Base-by-base conservation (phyloP, 2,329 filamentous ascomycete species). In the Colletotrichum sp. region DNA sequence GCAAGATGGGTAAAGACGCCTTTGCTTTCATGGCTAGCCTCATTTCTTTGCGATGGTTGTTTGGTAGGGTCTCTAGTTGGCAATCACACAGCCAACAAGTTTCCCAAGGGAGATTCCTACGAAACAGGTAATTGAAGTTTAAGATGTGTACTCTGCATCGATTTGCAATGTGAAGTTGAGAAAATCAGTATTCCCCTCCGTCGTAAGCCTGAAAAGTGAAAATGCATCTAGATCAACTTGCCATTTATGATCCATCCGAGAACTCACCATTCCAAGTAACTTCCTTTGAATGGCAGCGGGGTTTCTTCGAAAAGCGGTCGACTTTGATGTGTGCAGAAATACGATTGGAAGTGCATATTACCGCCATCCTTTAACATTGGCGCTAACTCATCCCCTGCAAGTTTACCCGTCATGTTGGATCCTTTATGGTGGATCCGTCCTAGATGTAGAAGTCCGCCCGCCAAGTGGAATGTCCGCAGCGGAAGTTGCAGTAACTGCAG, bases 171-270 rank as follows among this genome's bases (percentile, higher is more conserved):
- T 28, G 44, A 49, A 49, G 0, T 49, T 12, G 2, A 4, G 3
- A 13, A 1, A 49, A 21, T 13, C 10, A 12, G 8, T 49, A 8
- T 21, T 21, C 3, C 10, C 3, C 8, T 49, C 12, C 4, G 6
- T 21, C 44, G n/a, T 8, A 6, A 49, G 44, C 10, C 6, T 13
- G 6, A 7, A 2, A 7, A 21, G 3, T 13, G 6, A 7, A 1
- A 8, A 21, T 21, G n/a, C n/a, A 49, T 6, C 9, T 44, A 9
- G 18, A 12, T 44, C 39, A 49, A 49, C 18, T 7, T 52, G n/a
- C n/a, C n/a, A 52, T 49, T 49, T 0, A 13, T 3, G 10, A 6
- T 1, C 44, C 2, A 52, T 6, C 9, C n/a, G 6, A 52, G 0
- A 13, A 13, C 44, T 13, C 44, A 21, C n/a, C n/a, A 3, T 12